These are phyloP conservation scores for Aureobasidium sp. DNA, from an alignment of 2,329 filamentous ascomycete genomes.

Conservation along the genomic window DNA sequence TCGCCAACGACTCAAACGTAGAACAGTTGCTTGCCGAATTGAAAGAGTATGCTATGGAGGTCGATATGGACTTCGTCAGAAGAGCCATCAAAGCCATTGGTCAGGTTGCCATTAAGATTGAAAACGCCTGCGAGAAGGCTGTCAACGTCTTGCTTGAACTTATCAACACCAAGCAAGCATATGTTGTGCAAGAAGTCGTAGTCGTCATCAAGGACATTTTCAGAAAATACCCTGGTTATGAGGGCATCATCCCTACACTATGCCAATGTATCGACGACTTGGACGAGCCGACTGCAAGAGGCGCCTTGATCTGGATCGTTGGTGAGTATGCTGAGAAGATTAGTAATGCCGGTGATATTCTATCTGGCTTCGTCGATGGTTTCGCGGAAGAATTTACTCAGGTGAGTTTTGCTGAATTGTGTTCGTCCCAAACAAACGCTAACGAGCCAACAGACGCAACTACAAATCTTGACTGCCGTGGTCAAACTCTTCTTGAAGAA, in stretches of 20 bases:
- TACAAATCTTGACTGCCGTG: conserved; percentile 93
- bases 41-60: conserved; percentile 95
- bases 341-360: conserved; percentile 91
- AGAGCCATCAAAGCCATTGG: conserved; percentile 93
- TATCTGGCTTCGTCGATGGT: conserved; percentile 81
- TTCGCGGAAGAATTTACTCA: conserved; percentile 97
- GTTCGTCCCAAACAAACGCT: conserved; percentile 20
- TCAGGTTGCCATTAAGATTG: conserved; percentile 97
- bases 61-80: conserved; percentile 98
- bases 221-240: conserved; percentile 93
- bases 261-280: conserved; percentile 96
- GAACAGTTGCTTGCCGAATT: conserved; percentile 89
- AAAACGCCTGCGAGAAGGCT: conserved; percentile 87
- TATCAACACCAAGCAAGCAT: conserved; percentile 96
- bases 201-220: conserved; percentile 99
- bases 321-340: conserved; percentile 99
- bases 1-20: conserved; percentile 94
- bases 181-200: conserved; percentile 95
- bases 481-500: conserved; percentile 98
- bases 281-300: conserved; percentile 86
- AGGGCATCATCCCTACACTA: conserved; percentile 92
- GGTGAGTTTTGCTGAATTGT: conserved; percentile 40
- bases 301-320: conserved; percentile 95
- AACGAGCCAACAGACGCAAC: conserved; percentile 61
- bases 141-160: conserved; percentile 89